Base-by-base conservation (phyloP, 495 filamentous ascomycete genomes). In the Cercophora samala region DNA sequence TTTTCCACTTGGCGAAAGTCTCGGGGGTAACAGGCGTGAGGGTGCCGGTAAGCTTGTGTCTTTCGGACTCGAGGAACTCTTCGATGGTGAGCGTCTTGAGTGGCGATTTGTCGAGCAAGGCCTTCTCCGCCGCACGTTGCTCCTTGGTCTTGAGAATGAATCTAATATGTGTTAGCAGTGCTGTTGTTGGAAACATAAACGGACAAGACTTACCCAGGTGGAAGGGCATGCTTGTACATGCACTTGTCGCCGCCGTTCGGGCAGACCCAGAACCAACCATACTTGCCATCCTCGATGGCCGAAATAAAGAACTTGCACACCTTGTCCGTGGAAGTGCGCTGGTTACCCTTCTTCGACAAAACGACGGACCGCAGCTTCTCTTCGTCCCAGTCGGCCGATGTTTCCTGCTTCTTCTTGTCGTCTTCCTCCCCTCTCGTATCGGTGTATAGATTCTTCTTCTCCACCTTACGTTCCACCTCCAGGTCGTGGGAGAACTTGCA, bases 241-340 rank as follows among this genome's bases (percentile, higher is more conserved):
- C 95, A 99, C 79, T 96, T 91, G 78, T 99, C 89, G 62, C 92
- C 96, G 66, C 92, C 93, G 77, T 98, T 98, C 60, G 95, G 95
- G 87, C 95, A 99, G 46, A 84, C 82, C 95, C 95, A 99, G 80
- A 98, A 97, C 95, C 95, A 99, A 69, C 95, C 95, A 72, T 99
- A 99, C 81, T 97, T 98, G 70, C 90, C 89, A 70, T 98, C 95
- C 80, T 99, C 95, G 63, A 99, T 93, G 3, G 95, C 95, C 66
- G 96, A 92, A 78, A 97, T 95, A 79, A 99, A 99, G 83, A 82
- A 96, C 80, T 98, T 99, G 90, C 95, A 99, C 65, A 98, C 93
- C 78, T 97, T 99, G 73, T 99, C 95, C 66, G 95, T 99, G 8
- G 92, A 93, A 54, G 94, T 97, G 72, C 89, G 86, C 63, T 95